Base-by-base conservation (phyloP, 2,329 filamentous ascomycete genomes). In the Colletotrichum salicis region DNA sequence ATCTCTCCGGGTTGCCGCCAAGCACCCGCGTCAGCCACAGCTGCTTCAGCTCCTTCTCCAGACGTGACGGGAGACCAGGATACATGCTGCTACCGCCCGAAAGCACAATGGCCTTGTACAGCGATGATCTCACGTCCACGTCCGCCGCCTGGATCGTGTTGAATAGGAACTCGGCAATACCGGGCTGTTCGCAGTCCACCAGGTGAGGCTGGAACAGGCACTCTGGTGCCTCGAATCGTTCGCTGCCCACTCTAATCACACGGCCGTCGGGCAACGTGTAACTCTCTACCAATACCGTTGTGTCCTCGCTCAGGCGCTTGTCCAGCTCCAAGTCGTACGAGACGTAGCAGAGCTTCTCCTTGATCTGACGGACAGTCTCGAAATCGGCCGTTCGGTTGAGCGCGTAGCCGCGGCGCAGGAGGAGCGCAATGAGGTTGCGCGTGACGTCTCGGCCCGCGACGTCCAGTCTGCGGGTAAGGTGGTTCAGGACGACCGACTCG, bases 51-150 rank as follows among this genome's bases (percentile, higher is more conserved):
- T 99, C 96, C 89, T 99, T 99, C 86, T 99, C 96, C 83, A 99
- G 85, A 75, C 96, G 90, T 73, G 94, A 97, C 5, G 96, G 96
- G 76, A 99, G 88, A 72, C 96, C 96, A 0, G 96, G 96, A 83
- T 99, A 99, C 96, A 99, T 99, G 91, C 94, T 97, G 87, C 94
- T 97, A 76, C 96, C 96, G 76, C 96, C 96, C 54, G 95, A 98
- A 66, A 99, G 89, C 72, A 99, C 96, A 78, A 99, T 96, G 13
- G 96, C 96, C 87, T 97, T 98, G 90, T 96, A 99, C 72, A 99
- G 87, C 74, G 94, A 97, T 64, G 93, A 92, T 75, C 96, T 92
- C 56, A 99, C 95, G 80, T 99, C 96, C 66, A 99, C 95, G 77
- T 98, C 96, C 73, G 96, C 95, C 8, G 93, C 87, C 84, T 98